Conservation (phyloP, 169 alveolate genomes). For the Miamiensis avidus region DNA sequence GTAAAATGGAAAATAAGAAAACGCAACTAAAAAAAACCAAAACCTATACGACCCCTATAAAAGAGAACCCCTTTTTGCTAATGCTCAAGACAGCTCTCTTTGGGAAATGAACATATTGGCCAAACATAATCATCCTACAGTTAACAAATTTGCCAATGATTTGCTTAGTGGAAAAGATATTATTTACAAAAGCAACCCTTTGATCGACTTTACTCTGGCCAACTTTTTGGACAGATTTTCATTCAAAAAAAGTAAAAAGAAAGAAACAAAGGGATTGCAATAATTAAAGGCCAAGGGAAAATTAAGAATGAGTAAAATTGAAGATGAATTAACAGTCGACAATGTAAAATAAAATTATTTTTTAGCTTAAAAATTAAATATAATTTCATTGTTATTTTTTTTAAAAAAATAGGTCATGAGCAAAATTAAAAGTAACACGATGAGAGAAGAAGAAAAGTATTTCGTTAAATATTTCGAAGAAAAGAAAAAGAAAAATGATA, state of each 20-base stretch:
- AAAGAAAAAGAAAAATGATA: slow-evolving; percentile 25
- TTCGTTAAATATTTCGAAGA: slow-evolving; percentile 49
- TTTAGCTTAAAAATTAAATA: too few species aligned
- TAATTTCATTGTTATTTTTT: slow-evolving; percentile 11
- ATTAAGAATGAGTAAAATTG: slow-evolving; percentile 26
- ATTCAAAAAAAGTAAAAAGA: slow-evolving; percentile 71
- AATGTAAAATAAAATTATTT: slow-evolving; percentile 28
- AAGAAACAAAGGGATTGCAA: slow-evolving; percentile 53
- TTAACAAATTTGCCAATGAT: slow-evolving; percentile 67
- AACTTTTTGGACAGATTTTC: slow-evolving; percentile 79
- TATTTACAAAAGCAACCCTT: slow-evolving; percentile 81
- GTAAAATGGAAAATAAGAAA: background rate
- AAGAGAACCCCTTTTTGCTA: slow-evolving; percentile 81
- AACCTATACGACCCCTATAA: slow-evolving; percentile 72
- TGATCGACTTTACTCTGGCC: slow-evolving; percentile 75
- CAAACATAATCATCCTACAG: slow-evolving; percentile 79
- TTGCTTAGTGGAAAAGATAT: slow-evolving; percentile 57
- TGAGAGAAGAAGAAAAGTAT: slow-evolving; percentile 57
- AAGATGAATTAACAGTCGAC: slow-evolving; percentile 22
- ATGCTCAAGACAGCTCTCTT: slow-evolving; percentile 68
- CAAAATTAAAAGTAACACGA: slow-evolving; percentile 1
- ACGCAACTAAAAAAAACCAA: slow-evolving; percentile 10
- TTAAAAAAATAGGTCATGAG: slow-evolving; percentile 22
- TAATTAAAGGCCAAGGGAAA: slow-evolving; percentile 35
- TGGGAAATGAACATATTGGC: slow-evolving; percentile 67